A percentile compares a stretch with the other conserved stretches of the same genome.
Evolutionary conservation across 108 stramenopile species (phyloP).

Genomic region (Cyclotella cryptica): DNA sequence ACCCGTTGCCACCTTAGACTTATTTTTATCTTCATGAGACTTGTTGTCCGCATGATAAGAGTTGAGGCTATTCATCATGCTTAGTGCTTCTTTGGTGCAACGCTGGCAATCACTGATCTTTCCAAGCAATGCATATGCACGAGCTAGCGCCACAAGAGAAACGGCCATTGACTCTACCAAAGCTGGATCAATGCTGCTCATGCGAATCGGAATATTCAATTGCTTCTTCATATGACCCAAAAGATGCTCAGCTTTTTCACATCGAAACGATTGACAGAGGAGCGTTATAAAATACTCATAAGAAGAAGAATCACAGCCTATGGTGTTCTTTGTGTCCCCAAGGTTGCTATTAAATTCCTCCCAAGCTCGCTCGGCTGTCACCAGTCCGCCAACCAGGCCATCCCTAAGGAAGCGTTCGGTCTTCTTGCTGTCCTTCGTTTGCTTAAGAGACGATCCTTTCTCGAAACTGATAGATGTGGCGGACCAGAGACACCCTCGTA

Average conservation of each 20-base stretch:
- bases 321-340: neutral
- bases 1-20: conserved; percentile 16
- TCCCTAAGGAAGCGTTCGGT: neutral
- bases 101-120: conserved; percentile 38
- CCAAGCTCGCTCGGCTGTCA: conserved; percentile 80
- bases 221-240: conserved; percentile 62
- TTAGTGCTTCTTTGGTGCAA: conserved; percentile 39
- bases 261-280: conserved; percentile 74
- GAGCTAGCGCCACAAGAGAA: conserved; percentile 65
- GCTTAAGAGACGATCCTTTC: neutral
- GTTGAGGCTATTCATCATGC: conserved; percentile 7
- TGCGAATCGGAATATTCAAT: conserved; percentile 33
- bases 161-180: conserved; percentile 65
- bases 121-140: conserved; percentile 69
- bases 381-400: conserved; percentile 75
- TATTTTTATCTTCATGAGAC: neutral
- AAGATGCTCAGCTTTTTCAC: conserved; percentile 53
- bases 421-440: neutral
- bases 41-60: conserved; percentile 4
- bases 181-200: conserved; percentile 46
- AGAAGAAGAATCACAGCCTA: conserved; percentile 74
- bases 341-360: conserved; percentile 17
- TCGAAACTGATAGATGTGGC: conserved; percentile 53
- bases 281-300: conserved; percentile 82
- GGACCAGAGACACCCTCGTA: conserved; percentile 88